phyloP scores from a whole-genome alignment of 805 yeast species.

The Kodamaea hsintzibuensis region DNA sequence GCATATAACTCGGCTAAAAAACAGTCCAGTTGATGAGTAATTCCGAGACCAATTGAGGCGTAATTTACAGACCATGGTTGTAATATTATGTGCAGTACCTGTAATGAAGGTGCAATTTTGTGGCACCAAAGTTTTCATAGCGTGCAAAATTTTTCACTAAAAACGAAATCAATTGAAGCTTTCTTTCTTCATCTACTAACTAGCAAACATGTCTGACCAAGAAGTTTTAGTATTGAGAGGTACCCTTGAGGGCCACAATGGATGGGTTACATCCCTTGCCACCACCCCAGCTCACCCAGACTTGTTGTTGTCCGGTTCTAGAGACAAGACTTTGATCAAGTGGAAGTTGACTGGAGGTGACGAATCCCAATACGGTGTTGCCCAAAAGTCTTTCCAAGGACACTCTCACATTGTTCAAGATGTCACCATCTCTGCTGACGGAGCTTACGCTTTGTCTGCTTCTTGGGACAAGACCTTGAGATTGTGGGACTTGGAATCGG shows the following conservation, averaged over 20 bases:
- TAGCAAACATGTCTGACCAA: constrained; percentile 64
- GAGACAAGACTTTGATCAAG: constrained; percentile 97
- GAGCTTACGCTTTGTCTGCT: constrained; percentile 95
- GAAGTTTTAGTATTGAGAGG: constrained; percentile 99
- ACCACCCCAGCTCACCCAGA: constrained; percentile 98
- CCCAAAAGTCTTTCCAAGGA: constrained; percentile 95
- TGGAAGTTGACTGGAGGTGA: constrained; percentile 97
- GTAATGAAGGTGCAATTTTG: not conserved
- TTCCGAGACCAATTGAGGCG: constrained; percentile 37
- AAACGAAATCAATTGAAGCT: not conserved
- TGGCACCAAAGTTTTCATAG: not conserved
- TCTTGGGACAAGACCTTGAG: constrained; percentile 99
- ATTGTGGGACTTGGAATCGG: constrained; percentile 95
- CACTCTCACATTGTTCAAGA: constrained; percentile 99
- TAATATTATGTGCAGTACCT: not conserved
- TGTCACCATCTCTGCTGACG: constrained; percentile 96
- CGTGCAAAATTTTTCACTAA: constrained; percentile 7
- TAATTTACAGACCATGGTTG: constrained; percentile 21
- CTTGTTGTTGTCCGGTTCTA: constrained; percentile 94
- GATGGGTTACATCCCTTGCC: constrained; percentile 98
- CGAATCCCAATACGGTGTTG: constrained; percentile 90
- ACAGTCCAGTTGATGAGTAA: constrained; percentile 38
- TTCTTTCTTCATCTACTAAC: not conserved
- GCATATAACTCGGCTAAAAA: constrained; percentile 29
- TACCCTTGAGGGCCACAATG: constrained; percentile 86